Evolutionary conservation across 2,329 filamentous ascomycete genomes (phyloP).

Genomic region (Tympanopsis confertula): DNA sequence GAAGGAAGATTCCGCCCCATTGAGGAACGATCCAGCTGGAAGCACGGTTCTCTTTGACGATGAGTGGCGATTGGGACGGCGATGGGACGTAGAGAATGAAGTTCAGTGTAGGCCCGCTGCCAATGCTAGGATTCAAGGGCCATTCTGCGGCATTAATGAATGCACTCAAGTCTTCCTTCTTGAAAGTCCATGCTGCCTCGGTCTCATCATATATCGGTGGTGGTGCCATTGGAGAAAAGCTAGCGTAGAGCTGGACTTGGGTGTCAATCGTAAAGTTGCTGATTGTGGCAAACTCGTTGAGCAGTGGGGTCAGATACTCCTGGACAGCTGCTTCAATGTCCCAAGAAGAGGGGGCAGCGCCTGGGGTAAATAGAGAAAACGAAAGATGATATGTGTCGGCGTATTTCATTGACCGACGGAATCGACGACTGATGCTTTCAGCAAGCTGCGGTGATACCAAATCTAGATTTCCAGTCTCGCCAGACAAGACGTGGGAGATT

Average conservation of each 20-base stretch:
- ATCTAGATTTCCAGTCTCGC: slow-evolving; percentile 18
- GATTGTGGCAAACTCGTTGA: slow-evolving; percentile 49
- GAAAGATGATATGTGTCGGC: slow-evolving; percentile 63
- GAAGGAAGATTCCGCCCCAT: slow-evolving; percentile 39
- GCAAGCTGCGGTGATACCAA: slow-evolving; percentile 17
- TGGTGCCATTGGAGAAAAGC: slow-evolving; percentile 14
- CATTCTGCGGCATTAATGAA: slow-evolving; percentile 70
- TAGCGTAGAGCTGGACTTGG: slow-evolving; percentile 61
- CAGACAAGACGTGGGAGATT: slow-evolving; percentile 39
- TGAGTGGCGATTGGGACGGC: slow-evolving; percentile 27
- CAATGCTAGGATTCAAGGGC: slow-evolving; percentile 63
- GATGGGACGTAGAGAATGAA: slow-evolving; percentile 61
- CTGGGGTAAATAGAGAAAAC: slow-evolving; percentile 61
- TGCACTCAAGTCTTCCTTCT: slow-evolving; percentile 55
- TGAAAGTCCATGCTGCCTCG: slow-evolving; percentile 18
- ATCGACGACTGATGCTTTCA: slow-evolving; percentile 36
- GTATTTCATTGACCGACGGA: slow-evolving; percentile 58
- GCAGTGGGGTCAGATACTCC: slow-evolving; percentile 49
- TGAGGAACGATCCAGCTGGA: slow-evolving; percentile 56
- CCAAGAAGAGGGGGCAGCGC: slow-evolving; percentile 53
- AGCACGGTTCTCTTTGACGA: slow-evolving; percentile 13
- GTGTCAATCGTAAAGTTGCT: slow-evolving; percentile 65
- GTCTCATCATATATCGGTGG: slow-evolving; percentile 12
- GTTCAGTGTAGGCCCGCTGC: slow-evolving; percentile 60
- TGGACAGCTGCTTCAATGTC: slow-evolving; percentile 54